Evolutionary conservation across 805 yeast genomes (phyloP).

Genomic region (Wickerhamomyces mucosus): DNA sequence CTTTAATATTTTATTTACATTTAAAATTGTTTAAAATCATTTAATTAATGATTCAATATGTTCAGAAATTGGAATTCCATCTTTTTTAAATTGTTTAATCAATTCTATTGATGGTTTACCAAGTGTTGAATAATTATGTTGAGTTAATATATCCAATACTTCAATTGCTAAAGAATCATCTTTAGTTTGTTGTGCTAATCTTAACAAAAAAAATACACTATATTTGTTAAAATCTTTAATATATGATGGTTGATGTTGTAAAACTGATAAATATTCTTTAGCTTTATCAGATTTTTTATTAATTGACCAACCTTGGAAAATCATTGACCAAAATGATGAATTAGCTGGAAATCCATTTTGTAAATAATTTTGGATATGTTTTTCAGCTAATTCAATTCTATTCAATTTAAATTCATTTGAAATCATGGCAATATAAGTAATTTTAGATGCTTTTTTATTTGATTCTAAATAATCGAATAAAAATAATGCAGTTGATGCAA

Average conservation of each 20-base stretch:
- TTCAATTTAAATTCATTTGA: conserved; percentile 37
- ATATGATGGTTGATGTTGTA: conserved; percentile 3
- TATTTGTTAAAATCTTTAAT: conserved; percentile 8
- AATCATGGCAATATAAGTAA: conserved; percentile 37
- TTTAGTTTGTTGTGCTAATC: conserved; percentile 8
- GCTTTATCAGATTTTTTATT: conserved; percentile 7
- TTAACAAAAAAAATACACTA: conserved; percentile 14
- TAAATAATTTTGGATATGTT: conserved; percentile 25
- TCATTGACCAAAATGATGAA: conserved; percentile 15
- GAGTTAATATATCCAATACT: conserved; percentile 7
- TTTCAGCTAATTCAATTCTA: conserved; percentile 28
- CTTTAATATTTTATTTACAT: too few relatives aligned
- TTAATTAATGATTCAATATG: too few relatives aligned
- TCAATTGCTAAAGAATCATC: conserved; percentile 14
- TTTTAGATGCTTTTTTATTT: conserved; percentile 25
- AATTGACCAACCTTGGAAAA: conserved; percentile 17
- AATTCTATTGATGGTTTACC: too few relatives aligned
- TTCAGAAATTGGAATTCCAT: too few relatives aligned
- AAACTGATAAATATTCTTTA: conserved; percentile 9
- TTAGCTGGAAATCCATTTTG: conserved; percentile 5
- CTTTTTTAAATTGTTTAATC: too few relatives aligned
- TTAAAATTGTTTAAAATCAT: too few relatives aligned
- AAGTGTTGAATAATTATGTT: too few relatives aligned
- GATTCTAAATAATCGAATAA: conserved; percentile 34
- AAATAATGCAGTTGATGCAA: conserved; percentile 40